Percentiles rank a stretch among this genome's conserved stretches.
Evolutionary conservation across 306 rosid genomes (phyloP).

Genomic region (Prunus padus): DNA sequence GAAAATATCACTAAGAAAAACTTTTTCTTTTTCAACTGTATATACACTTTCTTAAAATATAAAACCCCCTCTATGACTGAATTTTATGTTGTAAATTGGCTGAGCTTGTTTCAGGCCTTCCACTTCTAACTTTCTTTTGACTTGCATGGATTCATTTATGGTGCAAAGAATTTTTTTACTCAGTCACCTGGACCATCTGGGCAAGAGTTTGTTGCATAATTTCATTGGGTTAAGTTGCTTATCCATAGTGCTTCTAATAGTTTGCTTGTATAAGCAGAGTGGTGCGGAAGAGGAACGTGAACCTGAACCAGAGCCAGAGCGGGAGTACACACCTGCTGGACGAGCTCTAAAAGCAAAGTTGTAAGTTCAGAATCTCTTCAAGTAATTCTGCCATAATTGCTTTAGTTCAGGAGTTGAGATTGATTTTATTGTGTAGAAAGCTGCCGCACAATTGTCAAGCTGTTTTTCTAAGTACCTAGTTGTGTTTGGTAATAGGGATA

Average conservation of each 20-base stretch:
- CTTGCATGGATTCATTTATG: slow-evolving; percentile 4
- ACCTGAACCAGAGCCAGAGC: slow-evolving; percentile 89
- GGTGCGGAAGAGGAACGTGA: slow-evolving; percentile 74
- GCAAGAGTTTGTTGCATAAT: neutral
- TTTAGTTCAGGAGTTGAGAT: neutral
- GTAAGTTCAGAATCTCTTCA: slow-evolving; percentile 50
- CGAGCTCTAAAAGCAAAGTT: slow-evolving; percentile 81
- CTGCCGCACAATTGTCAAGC: neutral
- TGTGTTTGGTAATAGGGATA: neutral
- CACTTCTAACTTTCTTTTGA: neutral
- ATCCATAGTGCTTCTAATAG: slow-evolving; percentile 20
- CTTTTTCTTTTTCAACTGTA: neutral
- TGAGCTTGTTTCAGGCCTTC: slow-evolving; percentile 3
- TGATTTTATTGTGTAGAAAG: neutral
- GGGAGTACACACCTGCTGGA: slow-evolving; percentile 96
- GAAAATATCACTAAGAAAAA: neutral
- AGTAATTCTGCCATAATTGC: neutral
- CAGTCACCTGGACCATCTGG: neutral
- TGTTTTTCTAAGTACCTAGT: neutral
- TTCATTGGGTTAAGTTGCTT: neutral
- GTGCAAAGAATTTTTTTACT: neutral
- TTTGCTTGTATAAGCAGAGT: slow-evolving; percentile 57
- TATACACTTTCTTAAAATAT: neutral
- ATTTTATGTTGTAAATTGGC: neutral
- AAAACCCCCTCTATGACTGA: neutral